phyloP scores from a whole-genome alignment of 2,329 filamentous ascomycete genomes.

The Talaromyces islandicus region DNA sequence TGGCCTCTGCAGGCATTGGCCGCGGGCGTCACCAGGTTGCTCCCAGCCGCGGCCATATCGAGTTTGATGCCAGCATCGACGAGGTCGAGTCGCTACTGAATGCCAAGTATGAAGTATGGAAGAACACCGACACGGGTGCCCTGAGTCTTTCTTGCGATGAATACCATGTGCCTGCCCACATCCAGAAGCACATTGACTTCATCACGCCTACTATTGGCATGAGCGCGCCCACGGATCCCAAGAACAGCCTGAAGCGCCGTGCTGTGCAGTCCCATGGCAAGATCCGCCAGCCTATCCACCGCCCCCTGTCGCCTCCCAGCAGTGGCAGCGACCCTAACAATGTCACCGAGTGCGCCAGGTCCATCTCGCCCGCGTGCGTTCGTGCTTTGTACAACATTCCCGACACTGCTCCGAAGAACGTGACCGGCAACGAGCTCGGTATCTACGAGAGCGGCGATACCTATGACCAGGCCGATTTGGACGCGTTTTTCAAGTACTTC shows the following conservation, averaged over 20 bases:
- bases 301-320: neutral
- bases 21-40: neutral
- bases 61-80: conserved; percentile 6
- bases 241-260: neutral
- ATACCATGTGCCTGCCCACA: neutral
- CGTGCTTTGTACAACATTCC: conserved; percentile 4
- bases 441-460: neutral
- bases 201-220: conserved; percentile 2
- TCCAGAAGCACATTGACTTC: conserved; percentile 3
- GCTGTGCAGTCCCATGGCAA: neutral
- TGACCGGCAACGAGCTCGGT: conserved; percentile 2
- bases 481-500: neutral
- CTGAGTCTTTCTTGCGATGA: conserved; percentile 5
- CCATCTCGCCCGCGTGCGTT: conserved; percentile 2
- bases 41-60: neutral
- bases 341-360: neutral
- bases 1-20: neutral
- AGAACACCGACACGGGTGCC: neutral
- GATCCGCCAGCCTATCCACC: neutral
- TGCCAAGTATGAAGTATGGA: conserved; percentile 4
- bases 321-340: neutral
- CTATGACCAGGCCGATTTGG: conserved; percentile 1
- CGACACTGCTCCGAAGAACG: neutral
- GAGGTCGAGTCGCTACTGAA: conserved; percentile 5
- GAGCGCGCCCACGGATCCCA: neutral